Conservation (phyloP, 768 basidiomycete genomes). For the Lactarius indigo region DNA sequence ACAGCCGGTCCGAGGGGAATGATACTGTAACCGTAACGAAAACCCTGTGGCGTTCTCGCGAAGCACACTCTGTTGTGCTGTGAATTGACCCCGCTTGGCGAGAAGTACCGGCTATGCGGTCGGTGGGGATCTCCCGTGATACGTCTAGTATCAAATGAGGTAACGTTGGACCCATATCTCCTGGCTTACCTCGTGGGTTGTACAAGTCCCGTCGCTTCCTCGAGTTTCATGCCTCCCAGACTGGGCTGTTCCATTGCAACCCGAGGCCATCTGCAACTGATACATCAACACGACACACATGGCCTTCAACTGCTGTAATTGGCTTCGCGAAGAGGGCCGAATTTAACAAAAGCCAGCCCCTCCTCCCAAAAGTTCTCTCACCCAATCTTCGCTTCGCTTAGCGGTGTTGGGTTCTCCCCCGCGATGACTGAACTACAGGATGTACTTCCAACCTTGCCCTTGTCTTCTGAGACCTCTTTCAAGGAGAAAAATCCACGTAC, state of each 20-base stretch:
- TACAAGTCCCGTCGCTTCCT: not conserved
- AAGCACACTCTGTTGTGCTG: not conserved
- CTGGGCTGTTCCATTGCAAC: too few species aligned
- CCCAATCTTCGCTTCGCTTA: not conserved
- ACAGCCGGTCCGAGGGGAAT: too few species aligned
- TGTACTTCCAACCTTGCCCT: not conserved
- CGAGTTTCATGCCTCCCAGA: not conserved
- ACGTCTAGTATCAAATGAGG: not conserved
- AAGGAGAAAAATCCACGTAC: not conserved
- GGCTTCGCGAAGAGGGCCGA: not conserved
- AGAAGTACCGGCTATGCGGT: not conserved
- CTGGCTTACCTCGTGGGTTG: not conserved
- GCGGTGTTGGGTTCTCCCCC: not conserved
- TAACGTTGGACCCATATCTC: not conserved
- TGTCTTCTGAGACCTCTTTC: not conserved
- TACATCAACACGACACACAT: not conserved
- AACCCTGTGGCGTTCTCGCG: not conserved
- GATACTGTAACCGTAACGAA: not conserved
- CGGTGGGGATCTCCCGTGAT: not conserved
- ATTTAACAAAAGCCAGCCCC: not conserved
- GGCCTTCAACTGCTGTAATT: not conserved
- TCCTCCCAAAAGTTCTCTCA: not conserved
- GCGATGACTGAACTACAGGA: conserved; percentile 1
- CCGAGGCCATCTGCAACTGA: too few species aligned
- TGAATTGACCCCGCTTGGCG: not conserved